Percentiles rank a stretch among this genome's conserved stretches.
phyloP scores from a whole-genome alignment of 495 filamentous ascomycete genomes.

The Hypoxylon lenormandii region DNA sequence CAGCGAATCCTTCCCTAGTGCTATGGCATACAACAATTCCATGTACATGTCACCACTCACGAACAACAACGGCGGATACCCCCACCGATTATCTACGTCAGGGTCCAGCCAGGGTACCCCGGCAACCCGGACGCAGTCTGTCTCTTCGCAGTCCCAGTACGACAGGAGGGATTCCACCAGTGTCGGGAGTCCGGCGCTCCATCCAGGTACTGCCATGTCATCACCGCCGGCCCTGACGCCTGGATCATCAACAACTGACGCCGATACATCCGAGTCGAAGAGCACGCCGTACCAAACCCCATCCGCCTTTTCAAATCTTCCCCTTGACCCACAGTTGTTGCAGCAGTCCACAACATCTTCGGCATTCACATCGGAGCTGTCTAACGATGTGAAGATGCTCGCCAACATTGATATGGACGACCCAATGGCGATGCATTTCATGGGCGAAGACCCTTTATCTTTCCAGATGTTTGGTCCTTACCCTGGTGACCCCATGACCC shows the following conservation, averaged over 20 bases:
- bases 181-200: constrained; percentile 8
- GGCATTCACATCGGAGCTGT: constrained; percentile 49
- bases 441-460: constrained; percentile 24
- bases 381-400: constrained; percentile 49
- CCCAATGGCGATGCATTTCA: constrained; percentile 43
- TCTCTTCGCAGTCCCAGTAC: constrained; percentile 35
- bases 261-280: constrained; percentile 28
- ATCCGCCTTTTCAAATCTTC: constrained; percentile 28
- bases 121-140: constrained; percentile 27
- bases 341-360: constrained; percentile 35
- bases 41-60: constrained; percentile 39
- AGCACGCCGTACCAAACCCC: constrained; percentile 39
- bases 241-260: constrained; percentile 31
- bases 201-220: constrained; percentile 24
- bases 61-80: constrained; percentile 13
- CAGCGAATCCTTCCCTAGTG: constrained; percentile 57
- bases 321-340: constrained; percentile 37
- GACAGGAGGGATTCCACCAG: constrained; percentile 27
- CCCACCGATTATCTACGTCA: constrained; percentile 31
- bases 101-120: constrained; percentile 32
- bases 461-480: constrained; percentile 30
- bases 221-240: constrained; percentile 50
- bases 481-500: constrained; percentile 11
- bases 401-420: constrained; percentile 46
- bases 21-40: constrained; percentile 45